Evolutionary conservation across 345 rosid species (phyloP).

Genomic region (Triadica sebifera): DNA sequence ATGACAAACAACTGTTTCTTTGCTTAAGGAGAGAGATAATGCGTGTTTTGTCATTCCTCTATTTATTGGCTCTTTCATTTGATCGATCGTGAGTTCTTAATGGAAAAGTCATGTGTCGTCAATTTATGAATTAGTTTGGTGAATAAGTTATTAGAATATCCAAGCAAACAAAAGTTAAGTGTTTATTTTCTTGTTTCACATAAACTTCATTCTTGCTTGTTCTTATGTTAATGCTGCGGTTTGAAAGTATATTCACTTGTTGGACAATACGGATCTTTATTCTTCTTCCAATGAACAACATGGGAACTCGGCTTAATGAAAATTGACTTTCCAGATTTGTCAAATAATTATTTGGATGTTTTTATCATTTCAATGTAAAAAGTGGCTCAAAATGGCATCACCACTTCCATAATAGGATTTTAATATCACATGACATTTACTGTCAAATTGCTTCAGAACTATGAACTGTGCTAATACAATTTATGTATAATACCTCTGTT

Average conservation of each 20-base stretch:
- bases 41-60: background rate
- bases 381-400: constrained; percentile 59
- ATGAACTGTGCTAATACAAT: background rate
- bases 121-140: background rate
- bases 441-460: background rate
- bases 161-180: background rate
- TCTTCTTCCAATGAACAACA: constrained; percentile 84
- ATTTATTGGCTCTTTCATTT: background rate
- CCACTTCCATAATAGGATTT: background rate
- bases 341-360: constrained; percentile 71
- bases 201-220: constrained; percentile 10
- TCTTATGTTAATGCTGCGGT: constrained; percentile 49
- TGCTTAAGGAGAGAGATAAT: background rate
- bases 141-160: no score
- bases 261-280: constrained; percentile 73
- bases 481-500: constrained; percentile 11
- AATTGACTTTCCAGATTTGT: constrained; percentile 62
- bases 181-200: background rate
- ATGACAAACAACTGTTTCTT: background rate
- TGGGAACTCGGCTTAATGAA: constrained; percentile 58
- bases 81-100: no score
- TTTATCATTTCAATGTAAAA: constrained; percentile 80
- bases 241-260: constrained; percentile 80
- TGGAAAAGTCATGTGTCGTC: no score
- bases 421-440: background rate